A percentile compares a stretch with the other conserved stretches of the same genome.
phyloP scores from a whole-genome alignment of 164 flowering plant species.

The Kingdonia uniflora region DNA sequence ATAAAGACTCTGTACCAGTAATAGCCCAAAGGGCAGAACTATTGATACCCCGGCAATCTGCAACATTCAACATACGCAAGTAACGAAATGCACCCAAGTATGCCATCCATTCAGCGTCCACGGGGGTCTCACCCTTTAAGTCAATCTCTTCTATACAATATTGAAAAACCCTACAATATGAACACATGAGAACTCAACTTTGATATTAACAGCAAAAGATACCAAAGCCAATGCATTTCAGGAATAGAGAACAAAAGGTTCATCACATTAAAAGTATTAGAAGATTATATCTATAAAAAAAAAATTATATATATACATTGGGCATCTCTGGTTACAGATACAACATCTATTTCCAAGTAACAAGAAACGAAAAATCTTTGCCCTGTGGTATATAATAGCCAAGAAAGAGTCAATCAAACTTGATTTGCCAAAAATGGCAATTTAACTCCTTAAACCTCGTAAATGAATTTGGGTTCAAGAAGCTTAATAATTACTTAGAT shows the following conservation, averaged over 20 bases:
- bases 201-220: neutral
- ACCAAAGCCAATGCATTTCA: neutral
- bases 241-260: neutral
- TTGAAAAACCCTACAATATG: slow-evolving; percentile 53
- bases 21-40: slow-evolving; percentile 72
- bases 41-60: slow-evolving; percentile 56
- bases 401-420: too few species aligned
- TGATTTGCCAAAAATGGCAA: too few species aligned
- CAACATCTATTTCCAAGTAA: too few species aligned
- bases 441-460: too few species aligned
- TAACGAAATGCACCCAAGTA: slow-evolving; percentile 62
- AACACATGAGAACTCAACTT: neutral
- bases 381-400: too few species aligned
- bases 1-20: slow-evolving; percentile 35
- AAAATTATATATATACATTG: too few species aligned
- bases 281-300: too few species aligned
- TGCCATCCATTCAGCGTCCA: slow-evolving; percentile 96
- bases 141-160: slow-evolving; percentile 53
- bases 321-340: too few species aligned
- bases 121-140: slow-evolving; percentile 47
- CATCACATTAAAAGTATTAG: too few species aligned
- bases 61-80: slow-evolving; percentile 47
- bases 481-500: too few species aligned
- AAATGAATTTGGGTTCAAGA: too few species aligned
- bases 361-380: too few species aligned